phyloP scores from a whole-genome alignment of 1,284 basidiomycete genomes.

The Mycosarcoma maydis region DNA sequence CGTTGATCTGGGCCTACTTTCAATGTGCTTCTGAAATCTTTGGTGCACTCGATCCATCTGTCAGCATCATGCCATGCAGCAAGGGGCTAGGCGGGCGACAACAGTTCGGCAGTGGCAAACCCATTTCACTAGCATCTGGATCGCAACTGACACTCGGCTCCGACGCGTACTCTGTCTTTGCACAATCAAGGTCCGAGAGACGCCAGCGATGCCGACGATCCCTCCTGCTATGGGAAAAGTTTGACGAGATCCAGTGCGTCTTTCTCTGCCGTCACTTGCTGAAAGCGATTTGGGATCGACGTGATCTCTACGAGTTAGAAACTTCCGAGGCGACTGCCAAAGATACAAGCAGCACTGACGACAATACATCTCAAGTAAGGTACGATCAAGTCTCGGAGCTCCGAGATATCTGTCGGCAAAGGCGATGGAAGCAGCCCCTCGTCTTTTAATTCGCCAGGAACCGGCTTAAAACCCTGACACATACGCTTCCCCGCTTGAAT shows the following conservation, averaged over 20 bases:
- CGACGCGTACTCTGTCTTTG: conserved; percentile 1
- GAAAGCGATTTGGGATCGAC: conserved; percentile 16
- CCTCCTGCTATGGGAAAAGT: conserved; percentile 13
- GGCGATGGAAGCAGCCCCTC: conserved; percentile 17
- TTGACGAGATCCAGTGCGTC: conserved; percentile 18
- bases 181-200: conserved; percentile 5
- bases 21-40: conserved; percentile 22
- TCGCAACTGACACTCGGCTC: conserved; percentile 7
- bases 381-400: conserved; percentile 15
- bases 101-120: conserved; percentile 10
- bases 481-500: too few relatives aligned
- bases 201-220: conserved; percentile 18
- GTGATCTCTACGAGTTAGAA: conserved; percentile 16
- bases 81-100: neutral
- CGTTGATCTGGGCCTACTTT: conserved; percentile 26
- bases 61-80: neutral
- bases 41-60: conserved; percentile 8
- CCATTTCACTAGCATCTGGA: conserved; percentile 5
- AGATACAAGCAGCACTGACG: neutral
- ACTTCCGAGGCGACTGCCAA: neutral
- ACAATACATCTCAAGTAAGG: neutral
- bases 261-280: conserved; percentile 17
- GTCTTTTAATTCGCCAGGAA: too few relatives aligned
- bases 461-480: too few relatives aligned
- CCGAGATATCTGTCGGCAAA: conserved; percentile 12